Base-by-base conservation (phyloP, 2,329 filamentous ascomycete genomes). In the Diaporthe sp. region DNA sequence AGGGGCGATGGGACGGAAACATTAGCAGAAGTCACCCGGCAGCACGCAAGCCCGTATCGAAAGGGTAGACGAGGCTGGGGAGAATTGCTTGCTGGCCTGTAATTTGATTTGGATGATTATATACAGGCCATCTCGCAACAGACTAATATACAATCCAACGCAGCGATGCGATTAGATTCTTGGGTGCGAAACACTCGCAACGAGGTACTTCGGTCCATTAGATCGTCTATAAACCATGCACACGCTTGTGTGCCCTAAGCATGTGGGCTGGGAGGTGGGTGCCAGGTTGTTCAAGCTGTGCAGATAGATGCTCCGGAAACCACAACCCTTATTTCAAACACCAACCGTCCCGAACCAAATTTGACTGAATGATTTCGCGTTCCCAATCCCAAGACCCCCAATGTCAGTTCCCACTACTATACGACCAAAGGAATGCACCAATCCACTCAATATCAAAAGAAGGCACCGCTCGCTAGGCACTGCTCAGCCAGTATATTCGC, bases 151-250 rank as follows among this genome's bases (percentile, higher is more conserved):
- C 65, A 42, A 42, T 70, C 65, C 49, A 55, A 55, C 49, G 34
- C 34, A 42, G 65, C 34, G 65, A 34, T 22, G 34, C 49, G 49
- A 70, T 55, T 70, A 55, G n/a, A 28, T 70, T 25, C 31, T 42
- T 6, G 42, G 25, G 65, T 42, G 65, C 49, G 34, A 42, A 55
- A 39, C 34, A 55, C 34, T 70, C 34, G 34, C 49, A 55, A 70
- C 49, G 31, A 28, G 31, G 34, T n/a, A 70, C 8, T 55, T 70
- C 65, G 49, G 49, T 70, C 47, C 49, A 55, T 70, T 55, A 70
- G 65, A 70, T 55, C 34, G 34, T 70, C 65, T 70, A 70, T 70
- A 55, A 70, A 28, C 65, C 65, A 70, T 4, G 34, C 49, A 28
- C 49, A 55, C 47, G 49, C 47, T 55, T 55, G 31, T 53, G 22